Evolutionary conservation across 495 filamentous ascomycete genomes (phyloP).

Genomic region (Penicillium subrubescens): DNA sequence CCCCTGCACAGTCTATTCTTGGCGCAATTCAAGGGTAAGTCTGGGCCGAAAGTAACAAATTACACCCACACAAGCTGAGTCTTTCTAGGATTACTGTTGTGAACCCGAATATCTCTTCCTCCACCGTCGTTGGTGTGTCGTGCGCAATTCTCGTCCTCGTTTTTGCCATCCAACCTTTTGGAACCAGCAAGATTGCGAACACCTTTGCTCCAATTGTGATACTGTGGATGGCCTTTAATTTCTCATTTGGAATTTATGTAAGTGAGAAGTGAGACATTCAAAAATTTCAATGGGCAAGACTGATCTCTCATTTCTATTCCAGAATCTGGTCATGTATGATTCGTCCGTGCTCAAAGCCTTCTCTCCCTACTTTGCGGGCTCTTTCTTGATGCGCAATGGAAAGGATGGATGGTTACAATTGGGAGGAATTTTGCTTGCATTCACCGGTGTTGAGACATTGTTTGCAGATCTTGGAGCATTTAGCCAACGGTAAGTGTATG

Average conservation of each 20-base stretch:
- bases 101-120: slow-evolving; percentile 31
- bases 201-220: slow-evolving; percentile 72
- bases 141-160: slow-evolving; percentile 69
- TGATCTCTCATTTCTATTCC: neutral
- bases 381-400: slow-evolving; percentile 61
- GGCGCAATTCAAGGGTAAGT: slow-evolving; percentile 9
- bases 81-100: slow-evolving; percentile 45
- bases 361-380: slow-evolving; percentile 63
- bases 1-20: slow-evolving; percentile 11
- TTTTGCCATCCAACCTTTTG: slow-evolving; percentile 69
- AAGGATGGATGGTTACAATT: slow-evolving; percentile 63
- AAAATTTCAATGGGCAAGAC: no score
- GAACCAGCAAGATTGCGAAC: slow-evolving; percentile 61
- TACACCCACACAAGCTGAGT: neutral
- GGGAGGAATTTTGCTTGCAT: slow-evolving; percentile 69
- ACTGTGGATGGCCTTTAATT: slow-evolving; percentile 70
- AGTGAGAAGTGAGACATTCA: neutral
- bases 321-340: slow-evolving; percentile 61
- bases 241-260: slow-evolving; percentile 66
- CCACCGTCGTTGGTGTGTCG: slow-evolving; percentile 62
- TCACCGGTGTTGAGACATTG: slow-evolving; percentile 72
- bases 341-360: slow-evolving; percentile 68
- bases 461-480: slow-evolving; percentile 76
- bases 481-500: slow-evolving; percentile 33
- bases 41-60: neutral